These are phyloP conservation scores for Monosporozyma unispora DNA, from an alignment of 805 yeast species.

Conservation along the genomic window DNA sequence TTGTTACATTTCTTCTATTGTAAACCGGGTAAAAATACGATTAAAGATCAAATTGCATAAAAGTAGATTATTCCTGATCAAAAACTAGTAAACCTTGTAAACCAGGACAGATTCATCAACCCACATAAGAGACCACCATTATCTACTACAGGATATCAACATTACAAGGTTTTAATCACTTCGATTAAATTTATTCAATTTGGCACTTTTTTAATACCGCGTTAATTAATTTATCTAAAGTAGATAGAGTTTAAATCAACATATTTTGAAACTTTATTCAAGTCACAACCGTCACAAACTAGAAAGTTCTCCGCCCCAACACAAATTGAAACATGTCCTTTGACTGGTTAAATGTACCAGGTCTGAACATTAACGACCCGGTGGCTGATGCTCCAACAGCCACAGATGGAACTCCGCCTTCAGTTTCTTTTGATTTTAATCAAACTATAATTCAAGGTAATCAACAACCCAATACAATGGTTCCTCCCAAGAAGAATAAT, in stretches of 20 bases:
- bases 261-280: neutral
- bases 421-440: conserved; percentile 42
- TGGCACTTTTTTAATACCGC: neutral
- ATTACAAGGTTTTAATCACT: neutral
- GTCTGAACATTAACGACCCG: conserved; percentile 21
- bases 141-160: neutral
- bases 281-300: no score
- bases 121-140: neutral
- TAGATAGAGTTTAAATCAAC: neutral
- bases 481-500: neutral
- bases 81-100: neutral
- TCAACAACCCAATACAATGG: neutral
- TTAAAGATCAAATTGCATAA: neutral
- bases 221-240: neutral
- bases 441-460: conserved; percentile 3
- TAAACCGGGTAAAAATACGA: conserved; percentile 1
- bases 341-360: conserved; percentile 45
- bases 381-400: conserved; percentile 11
- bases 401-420: conserved; percentile 32
- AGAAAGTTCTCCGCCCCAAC: neutral
- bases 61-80: neutral
- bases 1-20: neutral
- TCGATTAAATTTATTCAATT: neutral
- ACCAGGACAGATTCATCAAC: neutral
- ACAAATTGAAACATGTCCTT: conserved; percentile 33